Evolutionary conservation across 805 yeast genomes (phyloP).

Genomic region (Kodamaea lidongshanica): DNA sequence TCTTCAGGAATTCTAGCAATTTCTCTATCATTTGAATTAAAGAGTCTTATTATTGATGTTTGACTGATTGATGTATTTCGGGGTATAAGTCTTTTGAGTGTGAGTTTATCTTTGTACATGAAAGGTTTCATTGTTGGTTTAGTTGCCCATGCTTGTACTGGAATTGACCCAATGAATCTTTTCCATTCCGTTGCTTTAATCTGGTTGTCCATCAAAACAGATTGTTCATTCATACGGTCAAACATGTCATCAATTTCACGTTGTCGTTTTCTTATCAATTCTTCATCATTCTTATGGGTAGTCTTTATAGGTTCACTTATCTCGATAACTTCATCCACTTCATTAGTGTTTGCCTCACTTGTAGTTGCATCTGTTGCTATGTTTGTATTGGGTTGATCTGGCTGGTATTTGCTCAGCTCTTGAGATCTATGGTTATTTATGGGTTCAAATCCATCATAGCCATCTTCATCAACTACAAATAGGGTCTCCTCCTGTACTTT

Average conservation of each 20-base stretch:
- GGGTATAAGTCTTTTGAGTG: slow-evolving; percentile 32
- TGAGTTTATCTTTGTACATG: slow-evolving; percentile 39
- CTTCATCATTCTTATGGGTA: too few relatives aligned
- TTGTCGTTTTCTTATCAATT: too few relatives aligned
- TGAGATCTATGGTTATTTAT: too few relatives aligned
- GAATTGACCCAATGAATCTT: slow-evolving; percentile 53
- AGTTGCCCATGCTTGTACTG: slow-evolving; percentile 66
- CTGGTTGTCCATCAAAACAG: slow-evolving; percentile 10
- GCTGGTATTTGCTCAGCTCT: too few relatives aligned
- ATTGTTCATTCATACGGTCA: slow-evolving; percentile 10
- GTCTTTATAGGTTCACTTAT: too few relatives aligned
- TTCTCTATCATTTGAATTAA: slow-evolving; percentile 41
- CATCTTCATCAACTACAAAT: too few relatives aligned
- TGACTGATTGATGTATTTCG: slow-evolving; percentile 13
- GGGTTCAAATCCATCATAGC: too few relatives aligned
- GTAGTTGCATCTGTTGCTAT: too few relatives aligned
- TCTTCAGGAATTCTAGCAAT: slow-evolving; percentile 74
- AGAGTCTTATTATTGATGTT: slow-evolving; percentile 28
- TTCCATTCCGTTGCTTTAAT: slow-evolving; percentile 19
- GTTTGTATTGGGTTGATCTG: too few relatives aligned
- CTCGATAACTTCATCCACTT: too few relatives aligned
- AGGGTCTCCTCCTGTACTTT: too few relatives aligned
- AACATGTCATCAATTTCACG: slow-evolving; percentile 10
- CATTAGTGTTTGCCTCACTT: too few relatives aligned
- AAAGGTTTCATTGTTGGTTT: slow-evolving; percentile 50